Evolutionary conservation across 2,329 filamentous ascomycete species (phyloP).

Genomic region (Fusarium verrucosum): DNA sequence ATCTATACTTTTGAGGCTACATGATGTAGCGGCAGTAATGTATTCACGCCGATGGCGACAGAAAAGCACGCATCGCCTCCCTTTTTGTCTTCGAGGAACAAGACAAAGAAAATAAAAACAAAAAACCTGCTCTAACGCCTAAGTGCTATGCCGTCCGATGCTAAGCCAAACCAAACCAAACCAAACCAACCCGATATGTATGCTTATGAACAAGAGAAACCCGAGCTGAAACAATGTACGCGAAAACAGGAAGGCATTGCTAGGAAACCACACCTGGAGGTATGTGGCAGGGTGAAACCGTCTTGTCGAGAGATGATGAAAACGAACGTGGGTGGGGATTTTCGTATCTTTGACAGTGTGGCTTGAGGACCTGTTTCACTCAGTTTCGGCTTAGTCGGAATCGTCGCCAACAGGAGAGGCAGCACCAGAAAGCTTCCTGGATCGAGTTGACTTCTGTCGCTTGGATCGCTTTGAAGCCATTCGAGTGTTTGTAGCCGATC

Average conservation of each 20-base stretch:
- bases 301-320: conserved; percentile 18
- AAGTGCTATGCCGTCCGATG: conserved; percentile 43
- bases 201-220: conserved; percentile 39
- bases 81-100: conserved; percentile 17
- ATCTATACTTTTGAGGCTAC: conserved; percentile 15
- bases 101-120: conserved; percentile 34
- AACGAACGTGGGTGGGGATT: conserved; percentile 24
- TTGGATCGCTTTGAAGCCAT: conserved; percentile 45
- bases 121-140: conserved; percentile 34
- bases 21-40: conserved; percentile 19
- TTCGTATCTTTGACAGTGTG: conserved; percentile 11
- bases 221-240: conserved; percentile 23
- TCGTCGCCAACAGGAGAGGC: conserved; percentile 53
- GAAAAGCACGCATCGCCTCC: conserved; percentile 27
- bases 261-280: conserved; percentile 6
- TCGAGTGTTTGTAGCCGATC: conserved; percentile 45
- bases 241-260: conserved; percentile 22
- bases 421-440: conserved; percentile 45
- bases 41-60: conserved; percentile 22
- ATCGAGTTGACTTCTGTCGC: conserved; percentile 45
- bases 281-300: conserved; percentile 11
- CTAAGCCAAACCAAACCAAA: conserved; percentile 28
- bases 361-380: conserved; percentile 24
- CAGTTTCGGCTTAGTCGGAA: conserved; percentile 42
- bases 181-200: conserved; percentile 37